Percentiles rank a stretch among this genome's conserved stretches.
Evolutionary conservation across 768 basidiomycete species (phyloP).

Genomic region (Leccinum arenicola): DNA sequence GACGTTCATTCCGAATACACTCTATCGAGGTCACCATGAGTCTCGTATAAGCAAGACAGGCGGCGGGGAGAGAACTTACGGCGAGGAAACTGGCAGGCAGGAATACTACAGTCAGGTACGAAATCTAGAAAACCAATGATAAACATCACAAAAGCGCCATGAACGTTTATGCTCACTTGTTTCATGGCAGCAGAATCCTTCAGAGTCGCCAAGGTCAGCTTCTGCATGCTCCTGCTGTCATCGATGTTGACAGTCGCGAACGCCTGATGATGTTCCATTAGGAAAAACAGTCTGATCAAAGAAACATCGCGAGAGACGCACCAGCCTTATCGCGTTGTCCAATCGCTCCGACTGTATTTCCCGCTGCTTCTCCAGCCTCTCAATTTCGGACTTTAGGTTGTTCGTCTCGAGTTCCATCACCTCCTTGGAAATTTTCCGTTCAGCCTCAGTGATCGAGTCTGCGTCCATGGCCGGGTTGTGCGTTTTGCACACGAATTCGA

Average conservation of each 20-base stretch:
- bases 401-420: slow-evolving; percentile 19
- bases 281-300: background rate
- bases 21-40: slow-evolving; percentile 25
- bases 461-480: slow-evolving; percentile 47
- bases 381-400: slow-evolving; percentile 41
- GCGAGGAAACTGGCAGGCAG: slow-evolving; percentile 50
- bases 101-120: slow-evolving; percentile 61
- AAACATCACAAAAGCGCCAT: background rate
- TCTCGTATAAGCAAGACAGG: too few species aligned
- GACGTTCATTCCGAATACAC: slow-evolving; percentile 30
- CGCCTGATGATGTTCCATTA: slow-evolving; percentile 36
- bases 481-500: slow-evolving; percentile 47
- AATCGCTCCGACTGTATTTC: slow-evolving; percentile 27
- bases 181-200: slow-evolving; percentile 42
- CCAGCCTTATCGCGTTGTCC: slow-evolving; percentile 33
- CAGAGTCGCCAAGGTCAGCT: slow-evolving; percentile 46
- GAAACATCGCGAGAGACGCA: slow-evolving; percentile 7
- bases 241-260: slow-evolving; percentile 58
- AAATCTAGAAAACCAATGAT: slow-evolving; percentile 35
- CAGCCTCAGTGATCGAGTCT: slow-evolving; percentile 6
- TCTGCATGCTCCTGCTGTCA: slow-evolving; percentile 53
- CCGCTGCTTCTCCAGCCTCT: slow-evolving; percentile 33
- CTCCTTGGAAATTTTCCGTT: slow-evolving; percentile 4
- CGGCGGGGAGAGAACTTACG: slow-evolving; percentile 17
- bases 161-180: slow-evolving; percentile 14